Percentiles rank a stretch among this genome's conserved stretches.
phyloP scores from a whole-genome alignment of 2,329 filamentous ascomycete species.

The Colletotrichum caudatum region DNA sequence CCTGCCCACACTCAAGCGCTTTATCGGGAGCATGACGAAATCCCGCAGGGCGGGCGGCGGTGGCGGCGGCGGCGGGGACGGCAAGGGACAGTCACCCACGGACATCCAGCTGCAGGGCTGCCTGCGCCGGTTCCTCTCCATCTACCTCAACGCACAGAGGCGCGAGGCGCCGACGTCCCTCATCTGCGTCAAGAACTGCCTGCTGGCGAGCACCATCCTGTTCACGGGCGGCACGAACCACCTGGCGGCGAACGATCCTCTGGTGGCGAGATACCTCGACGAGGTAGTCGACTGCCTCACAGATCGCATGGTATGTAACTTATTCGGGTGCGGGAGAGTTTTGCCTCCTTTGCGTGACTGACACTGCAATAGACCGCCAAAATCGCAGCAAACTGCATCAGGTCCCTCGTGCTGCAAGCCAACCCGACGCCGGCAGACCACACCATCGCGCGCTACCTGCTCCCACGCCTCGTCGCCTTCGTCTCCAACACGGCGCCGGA shows the following conservation, averaged over 20 bases:
- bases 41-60: slow-evolving; percentile 51
- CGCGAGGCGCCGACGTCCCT: slow-evolving; percentile 81
- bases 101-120: slow-evolving; percentile 83
- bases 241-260: slow-evolving; percentile 79
- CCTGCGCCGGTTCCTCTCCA: slow-evolving; percentile 83
- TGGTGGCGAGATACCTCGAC: slow-evolving; percentile 80
- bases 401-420: slow-evolving; percentile 80
- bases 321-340: neutral
- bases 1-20: slow-evolving; percentile 90
- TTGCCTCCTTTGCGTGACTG: slow-evolving; percentile 8
- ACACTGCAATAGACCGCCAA: slow-evolving; percentile 74
- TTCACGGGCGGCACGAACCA: slow-evolving; percentile 83
- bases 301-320: slow-evolving; percentile 77
- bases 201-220: slow-evolving; percentile 89
- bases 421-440: slow-evolving; percentile 75
- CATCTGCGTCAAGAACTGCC: slow-evolving; percentile 90
- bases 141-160: slow-evolving; percentile 81
- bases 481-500: slow-evolving; percentile 76
- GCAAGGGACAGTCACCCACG: slow-evolving; percentile 60
- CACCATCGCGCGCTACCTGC: slow-evolving; percentile 78
- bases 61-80: slow-evolving; percentile 45
- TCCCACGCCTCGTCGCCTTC: slow-evolving; percentile 82
- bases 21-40: slow-evolving; percentile 79
- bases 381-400: slow-evolving; percentile 89
- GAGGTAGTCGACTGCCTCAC: slow-evolving; percentile 88